Evolutionary conservation across 768 basidiomycete genomes (phyloP).

Genomic region (Suillus brevipes): DNA sequence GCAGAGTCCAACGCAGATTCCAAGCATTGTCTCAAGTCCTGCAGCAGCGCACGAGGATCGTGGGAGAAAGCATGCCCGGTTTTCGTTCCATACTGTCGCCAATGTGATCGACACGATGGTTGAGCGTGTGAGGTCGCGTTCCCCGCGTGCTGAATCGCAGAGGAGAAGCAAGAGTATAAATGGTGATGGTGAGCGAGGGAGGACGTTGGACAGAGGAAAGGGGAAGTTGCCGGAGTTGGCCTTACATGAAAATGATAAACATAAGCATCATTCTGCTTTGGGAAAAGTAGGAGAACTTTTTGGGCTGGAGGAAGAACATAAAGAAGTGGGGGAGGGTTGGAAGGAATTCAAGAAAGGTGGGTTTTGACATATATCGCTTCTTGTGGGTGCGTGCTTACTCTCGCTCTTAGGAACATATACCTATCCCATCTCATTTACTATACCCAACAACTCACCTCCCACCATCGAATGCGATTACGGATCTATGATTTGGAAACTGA

Average conservation of each 20-base stretch:
- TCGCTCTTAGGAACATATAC: conserved; percentile 77
- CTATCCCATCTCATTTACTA: conserved; percentile 90
- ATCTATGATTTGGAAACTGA: conserved; percentile 74
- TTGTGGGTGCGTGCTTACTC: conserved; percentile 2
- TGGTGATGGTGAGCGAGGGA: conserved; percentile 19
- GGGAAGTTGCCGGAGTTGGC: conserved; percentile 1
- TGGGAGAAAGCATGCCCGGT: conserved; percentile 41
- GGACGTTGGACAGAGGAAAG: conserved; percentile 34
- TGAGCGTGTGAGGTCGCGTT: conserved; percentile 46
- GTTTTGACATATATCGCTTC: conserved; percentile 17
- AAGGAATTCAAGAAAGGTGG: conserved; percentile 88
- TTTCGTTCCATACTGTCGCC: conserved; percentile 52
- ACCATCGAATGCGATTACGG: conserved; percentile 75
- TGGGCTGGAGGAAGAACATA: conserved; percentile 19
- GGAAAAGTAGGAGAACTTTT: conserved; percentile 3
- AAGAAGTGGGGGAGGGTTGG: conserved; percentile 59
- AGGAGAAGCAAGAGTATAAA: conserved; percentile 17
- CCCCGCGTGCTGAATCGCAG: conserved; percentile 28
- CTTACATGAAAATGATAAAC: conserved; percentile 23
- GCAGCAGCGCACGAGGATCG: conserved; percentile 20
- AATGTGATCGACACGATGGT: conserved; percentile 44
- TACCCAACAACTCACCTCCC: conserved; percentile 81
- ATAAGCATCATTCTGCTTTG: conserved; percentile 11
- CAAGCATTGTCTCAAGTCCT: neutral
- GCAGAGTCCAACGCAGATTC: neutral